Conservation (phyloP, 2,329 filamentous ascomycete genomes). For the Ascochyta rabiei region DNA sequence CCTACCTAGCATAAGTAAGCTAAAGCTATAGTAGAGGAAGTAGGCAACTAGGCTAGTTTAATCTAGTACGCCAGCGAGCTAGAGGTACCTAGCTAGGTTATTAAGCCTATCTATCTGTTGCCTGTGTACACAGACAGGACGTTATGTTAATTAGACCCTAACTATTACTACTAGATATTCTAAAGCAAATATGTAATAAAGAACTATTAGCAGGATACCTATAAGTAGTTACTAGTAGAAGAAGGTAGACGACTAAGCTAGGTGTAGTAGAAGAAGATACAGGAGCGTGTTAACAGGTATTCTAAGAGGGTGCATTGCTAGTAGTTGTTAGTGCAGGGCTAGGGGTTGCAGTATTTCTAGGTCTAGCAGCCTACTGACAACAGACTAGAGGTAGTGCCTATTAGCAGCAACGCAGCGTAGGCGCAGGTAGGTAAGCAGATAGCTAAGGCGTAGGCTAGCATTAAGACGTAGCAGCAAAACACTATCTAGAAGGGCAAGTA, state of each 20-base stretch:
- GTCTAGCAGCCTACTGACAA: too few relatives aligned
- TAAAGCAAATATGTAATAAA: not conserved
- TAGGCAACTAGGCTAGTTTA: not conserved
- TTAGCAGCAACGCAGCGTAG: too few relatives aligned
- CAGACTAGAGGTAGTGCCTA: too few relatives aligned
- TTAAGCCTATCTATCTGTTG: not conserved
- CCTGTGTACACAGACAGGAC: not conserved
- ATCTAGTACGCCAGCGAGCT: conserved; percentile 1
- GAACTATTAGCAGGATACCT: conserved; percentile 2
- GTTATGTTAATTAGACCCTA: not conserved
- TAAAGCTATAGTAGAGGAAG: not conserved
- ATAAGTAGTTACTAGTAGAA: conserved; percentile 2
- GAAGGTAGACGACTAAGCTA: not conserved
- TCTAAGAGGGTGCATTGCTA: not conserved
- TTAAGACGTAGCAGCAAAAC: not conserved
- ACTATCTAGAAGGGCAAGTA: too few relatives aligned
- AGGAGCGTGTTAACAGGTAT: not conserved
- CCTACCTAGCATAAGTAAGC: too few relatives aligned
- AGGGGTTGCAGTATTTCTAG: not conserved
- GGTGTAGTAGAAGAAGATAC: not conserved
- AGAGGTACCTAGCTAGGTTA: not conserved
- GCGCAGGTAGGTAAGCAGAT: too few relatives aligned
- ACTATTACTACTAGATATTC: conserved; percentile 5
- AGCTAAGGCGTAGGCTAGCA: not conserved
- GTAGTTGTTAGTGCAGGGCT: not conserved